Conservation (phyloP, 371 early-diverging fungal species). For the Thermomucor indicae-seudaticae region DNA sequence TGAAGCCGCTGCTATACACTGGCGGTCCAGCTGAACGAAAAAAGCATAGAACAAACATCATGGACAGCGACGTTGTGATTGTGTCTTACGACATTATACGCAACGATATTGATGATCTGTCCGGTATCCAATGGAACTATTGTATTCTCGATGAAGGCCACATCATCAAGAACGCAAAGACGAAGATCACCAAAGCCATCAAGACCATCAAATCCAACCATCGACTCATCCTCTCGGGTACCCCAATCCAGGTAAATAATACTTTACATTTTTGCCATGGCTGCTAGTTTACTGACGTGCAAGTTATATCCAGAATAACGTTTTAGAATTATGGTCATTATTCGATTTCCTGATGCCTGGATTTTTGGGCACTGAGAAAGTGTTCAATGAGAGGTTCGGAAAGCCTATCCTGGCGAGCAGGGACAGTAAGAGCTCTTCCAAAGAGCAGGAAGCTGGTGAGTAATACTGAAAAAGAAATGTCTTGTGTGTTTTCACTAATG, state of each 20-base stretch:
- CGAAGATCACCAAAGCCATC: constrained; percentile 90
- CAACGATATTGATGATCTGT: constrained; percentile 88
- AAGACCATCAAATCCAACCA: constrained; percentile 83
- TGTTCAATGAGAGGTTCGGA: constrained; percentile 84
- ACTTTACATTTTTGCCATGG: too few relatives aligned
- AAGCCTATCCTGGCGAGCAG: constrained; percentile 89
- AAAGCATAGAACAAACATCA: constrained; percentile 45
- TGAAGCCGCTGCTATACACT: constrained; percentile 81
- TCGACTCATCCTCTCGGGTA: constrained; percentile 96
- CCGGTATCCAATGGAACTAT: constrained; percentile 84
- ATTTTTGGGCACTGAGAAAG: constrained; percentile 87
- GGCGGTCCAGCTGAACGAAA: constrained; percentile 82
- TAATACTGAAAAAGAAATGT: neutral
- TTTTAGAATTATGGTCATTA: constrained; percentile 96
- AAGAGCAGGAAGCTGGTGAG: constrained; percentile 74
- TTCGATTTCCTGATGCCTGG: constrained; percentile 99
- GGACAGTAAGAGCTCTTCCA: constrained; percentile 83
- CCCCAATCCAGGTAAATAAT: constrained; percentile 85
- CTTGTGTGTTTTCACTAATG: neutral
- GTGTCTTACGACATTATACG: constrained; percentile 97
- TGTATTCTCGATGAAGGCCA: constrained; percentile 99
- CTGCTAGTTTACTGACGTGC: neutral
- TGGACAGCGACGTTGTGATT: constrained; percentile 77
- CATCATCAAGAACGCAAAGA: constrained; percentile 95
- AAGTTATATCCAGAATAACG: constrained; percentile 71